Conservation (phyloP, 768 basidiomycete genomes). For the Sporobolomyces roseus region DNA sequence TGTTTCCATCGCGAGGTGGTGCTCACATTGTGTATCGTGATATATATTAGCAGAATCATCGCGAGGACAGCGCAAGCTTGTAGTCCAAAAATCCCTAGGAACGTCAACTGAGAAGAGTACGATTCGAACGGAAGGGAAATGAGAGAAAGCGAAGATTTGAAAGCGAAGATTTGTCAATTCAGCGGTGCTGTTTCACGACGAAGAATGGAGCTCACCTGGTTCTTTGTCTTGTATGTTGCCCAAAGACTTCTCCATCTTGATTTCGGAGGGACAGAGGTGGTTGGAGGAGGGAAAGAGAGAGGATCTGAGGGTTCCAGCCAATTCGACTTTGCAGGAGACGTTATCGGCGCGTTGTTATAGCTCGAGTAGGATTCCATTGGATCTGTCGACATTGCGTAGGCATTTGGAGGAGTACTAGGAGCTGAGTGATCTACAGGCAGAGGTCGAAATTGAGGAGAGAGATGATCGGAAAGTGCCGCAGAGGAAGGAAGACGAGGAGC, state of each 20-base stretch:
- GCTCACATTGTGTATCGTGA: constrained; percentile 7
- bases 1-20: background rate
- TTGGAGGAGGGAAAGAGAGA: background rate
- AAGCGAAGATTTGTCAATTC: too few species aligned
- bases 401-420: background rate
- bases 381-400: background rate
- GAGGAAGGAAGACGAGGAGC: background rate
- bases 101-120: constrained; percentile 16
- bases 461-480: background rate
- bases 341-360: background rate
- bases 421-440: background rate
- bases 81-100: constrained; percentile 21
- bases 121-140: background rate
- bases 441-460: background rate
- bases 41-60: constrained; percentile 39
- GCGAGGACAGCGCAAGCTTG: constrained; percentile 21
- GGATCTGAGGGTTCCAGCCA: background rate
- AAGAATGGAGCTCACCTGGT: constrained; percentile 30
- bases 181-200: too few species aligned
- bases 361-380: background rate
- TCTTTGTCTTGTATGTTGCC: constrained; percentile 21
- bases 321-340: background rate
- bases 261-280: background rate
- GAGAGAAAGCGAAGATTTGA: too few species aligned
- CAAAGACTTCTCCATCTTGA: background rate